Evolutionary conservation across 2,329 filamentous ascomycete species (phyloP).

Genomic region (Remersonia thermophila): DNA sequence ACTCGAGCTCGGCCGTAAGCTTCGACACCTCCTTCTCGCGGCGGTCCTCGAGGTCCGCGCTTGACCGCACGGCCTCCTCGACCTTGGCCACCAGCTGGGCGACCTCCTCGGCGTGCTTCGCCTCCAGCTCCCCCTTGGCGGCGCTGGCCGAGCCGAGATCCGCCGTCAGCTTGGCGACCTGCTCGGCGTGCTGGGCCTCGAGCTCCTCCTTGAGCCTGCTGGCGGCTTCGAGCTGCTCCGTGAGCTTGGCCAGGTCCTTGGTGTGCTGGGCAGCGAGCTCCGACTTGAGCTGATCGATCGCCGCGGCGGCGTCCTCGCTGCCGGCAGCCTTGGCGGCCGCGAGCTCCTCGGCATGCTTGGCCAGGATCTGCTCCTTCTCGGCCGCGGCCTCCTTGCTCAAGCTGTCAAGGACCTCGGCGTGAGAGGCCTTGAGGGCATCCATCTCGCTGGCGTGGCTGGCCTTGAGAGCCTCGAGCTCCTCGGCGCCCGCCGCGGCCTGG

Average conservation of each 20-base stretch:
- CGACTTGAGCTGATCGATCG: conserved; percentile 18
- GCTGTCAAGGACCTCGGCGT: conserved; percentile 30
- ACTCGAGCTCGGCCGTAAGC: conserved; percentile 22
- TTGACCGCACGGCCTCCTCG: conserved; percentile 20
- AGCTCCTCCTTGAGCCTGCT: conserved; percentile 19
- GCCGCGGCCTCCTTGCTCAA: conserved; percentile 30
- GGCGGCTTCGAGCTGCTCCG: conserved; percentile 21
- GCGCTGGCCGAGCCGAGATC: conserved; percentile 22
- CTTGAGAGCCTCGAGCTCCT: conserved; percentile 42
- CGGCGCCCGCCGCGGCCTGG: conserved; percentile 33
- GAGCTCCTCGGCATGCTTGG: conserved; percentile 20
- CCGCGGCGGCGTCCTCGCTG: conserved; percentile 15
- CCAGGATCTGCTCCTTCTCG: conserved; percentile 27
- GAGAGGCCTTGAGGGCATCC: conserved; percentile 29
- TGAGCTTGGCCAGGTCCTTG: conserved; percentile 20
- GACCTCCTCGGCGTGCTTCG: conserved; percentile 23
- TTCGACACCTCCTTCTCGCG: conserved; percentile 21
- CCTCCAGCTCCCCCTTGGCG: conserved; percentile 17
- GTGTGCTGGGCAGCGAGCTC: conserved; percentile 22
- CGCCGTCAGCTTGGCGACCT: conserved; percentile 19
- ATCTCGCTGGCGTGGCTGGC: conserved; percentile 37
- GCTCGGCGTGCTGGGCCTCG: conserved; percentile 22
- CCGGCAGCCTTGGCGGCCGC: conserved; percentile 17
- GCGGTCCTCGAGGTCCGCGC: conserved; percentile 19
- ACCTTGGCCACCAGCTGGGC: conserved; percentile 22